Base-by-base conservation (phyloP, 2,329 filamentous ascomycete genomes). In the Nigrospora osmanthi region DNA sequence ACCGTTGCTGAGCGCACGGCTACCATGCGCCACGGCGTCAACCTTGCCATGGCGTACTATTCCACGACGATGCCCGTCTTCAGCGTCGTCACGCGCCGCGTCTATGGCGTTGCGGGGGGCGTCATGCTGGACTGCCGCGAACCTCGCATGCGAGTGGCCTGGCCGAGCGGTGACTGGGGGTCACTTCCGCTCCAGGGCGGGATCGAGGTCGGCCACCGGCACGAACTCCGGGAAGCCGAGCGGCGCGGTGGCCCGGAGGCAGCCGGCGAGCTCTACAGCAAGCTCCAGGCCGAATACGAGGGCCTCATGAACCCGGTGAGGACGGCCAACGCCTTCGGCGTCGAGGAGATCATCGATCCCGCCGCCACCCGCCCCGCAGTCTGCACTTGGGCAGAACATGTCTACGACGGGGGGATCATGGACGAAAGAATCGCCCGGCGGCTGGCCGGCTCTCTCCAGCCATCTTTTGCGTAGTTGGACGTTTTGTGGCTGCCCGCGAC, bases 271-370 rank as follows among this genome's bases (percentile, higher is more conserved):
- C 58, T 70, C 36, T 83, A 81, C 50, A 65, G 68, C 35, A 73
- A 80, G 53, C 51, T 84, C 31, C 75, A 82, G 38, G 70, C 75
- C 19, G 77, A 81, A 57, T 83, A 83, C 56, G 61, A 68, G 33
- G 65, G 78, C 17, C 54, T 83, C 50, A 82, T 83, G 76, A 84
- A 82, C 51, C 80, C 80, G 0, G 76, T 83, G 1, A 63, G 80
- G 14, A 82, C 78, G 4, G 80, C 80, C 12, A 81, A 82, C 61
- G 70, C 72, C 11, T 83, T 83, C 59, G 76, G 76, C 0, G 68
- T 83, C 0, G 78, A 83, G 59, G 80, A 83, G 58, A 82, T 83
- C 38, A 75, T 83, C 35, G 80, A 83, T 60, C 80, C 79, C 5
- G 76, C 75, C 31, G 66, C 72, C 47, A 83, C 80, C 3, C 67